Evolutionary conservation across 2,329 filamentous ascomycete genomes (phyloP).

Genomic region (Fusarium sp.): DNA sequence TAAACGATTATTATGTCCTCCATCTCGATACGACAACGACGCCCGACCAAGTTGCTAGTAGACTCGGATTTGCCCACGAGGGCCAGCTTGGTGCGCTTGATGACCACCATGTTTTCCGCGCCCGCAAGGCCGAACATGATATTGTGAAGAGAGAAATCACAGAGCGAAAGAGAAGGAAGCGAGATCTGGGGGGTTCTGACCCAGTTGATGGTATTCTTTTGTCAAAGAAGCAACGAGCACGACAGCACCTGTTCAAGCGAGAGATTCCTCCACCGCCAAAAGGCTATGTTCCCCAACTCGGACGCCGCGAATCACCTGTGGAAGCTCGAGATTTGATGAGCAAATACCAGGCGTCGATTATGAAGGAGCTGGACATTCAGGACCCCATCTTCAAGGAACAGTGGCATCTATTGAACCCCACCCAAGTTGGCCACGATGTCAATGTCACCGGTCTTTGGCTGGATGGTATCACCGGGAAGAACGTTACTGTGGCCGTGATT

Average conservation of each 20-base stretch:
- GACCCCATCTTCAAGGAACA: constrained; percentile 95
- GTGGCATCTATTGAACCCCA: constrained; percentile 92
- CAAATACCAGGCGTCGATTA: constrained; percentile 67
- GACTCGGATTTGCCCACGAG: constrained; percentile 81
- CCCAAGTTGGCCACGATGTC: constrained; percentile 86
- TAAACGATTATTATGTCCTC: constrained; percentile 92
- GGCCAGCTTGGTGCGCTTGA: constrained; percentile 80
- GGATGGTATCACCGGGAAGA: constrained; percentile 88
- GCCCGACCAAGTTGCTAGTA: constrained; percentile 74
- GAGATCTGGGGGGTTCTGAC: constrained; percentile 61
- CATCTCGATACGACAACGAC: constrained; percentile 75
- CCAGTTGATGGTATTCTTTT: constrained; percentile 79
- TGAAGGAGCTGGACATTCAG: constrained; percentile 73
- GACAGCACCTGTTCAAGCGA: constrained; percentile 63
- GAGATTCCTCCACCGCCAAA: constrained; percentile 53
- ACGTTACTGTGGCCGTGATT: constrained; percentile 90
- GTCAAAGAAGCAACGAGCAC: constrained; percentile 75
- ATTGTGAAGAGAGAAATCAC: constrained; percentile 64
- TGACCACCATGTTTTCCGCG: constrained; percentile 86
- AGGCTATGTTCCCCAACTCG: constrained; percentile 31
- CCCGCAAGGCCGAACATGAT: constrained; percentile 69
- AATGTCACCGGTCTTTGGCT: constrained; percentile 96
- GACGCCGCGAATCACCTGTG: background rate
- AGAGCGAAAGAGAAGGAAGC: constrained; percentile 68
- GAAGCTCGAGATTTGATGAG: constrained; percentile 55